Conservation (phyloP, 805 yeast species). For the Candida glaebosa region DNA sequence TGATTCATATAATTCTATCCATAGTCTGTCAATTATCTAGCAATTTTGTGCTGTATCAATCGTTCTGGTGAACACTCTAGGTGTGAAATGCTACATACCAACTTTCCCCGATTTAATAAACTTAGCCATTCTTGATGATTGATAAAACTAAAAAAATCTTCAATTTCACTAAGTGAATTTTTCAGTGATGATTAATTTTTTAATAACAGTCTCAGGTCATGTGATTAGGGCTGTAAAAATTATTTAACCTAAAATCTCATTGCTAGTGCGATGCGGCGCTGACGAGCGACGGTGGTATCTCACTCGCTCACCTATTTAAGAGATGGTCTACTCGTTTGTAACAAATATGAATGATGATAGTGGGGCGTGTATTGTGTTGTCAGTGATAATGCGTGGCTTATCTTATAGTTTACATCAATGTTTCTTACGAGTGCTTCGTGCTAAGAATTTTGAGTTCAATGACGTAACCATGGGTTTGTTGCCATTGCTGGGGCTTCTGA, state of each 20-base stretch:
- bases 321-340: no score
- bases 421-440: conserved; percentile 50
- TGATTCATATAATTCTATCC: no score
- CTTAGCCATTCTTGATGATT: conserved; percentile 77
- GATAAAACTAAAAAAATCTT: background rate
- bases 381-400: no score
- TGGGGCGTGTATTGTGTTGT: no score
- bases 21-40: no score
- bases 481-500: background rate
- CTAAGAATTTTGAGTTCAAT: conserved; percentile 58
- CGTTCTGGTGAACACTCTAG: no score
- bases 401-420: no score
- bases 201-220: background rate
- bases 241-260: no score
- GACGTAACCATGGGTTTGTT: conserved; percentile 38
- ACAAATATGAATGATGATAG: no score
- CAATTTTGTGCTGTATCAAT: no score
- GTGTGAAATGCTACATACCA: conserved; percentile 75
- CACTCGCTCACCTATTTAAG: no score
- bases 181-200: conserved; percentile 3
- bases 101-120: conserved; percentile 99
- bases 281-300: no score
- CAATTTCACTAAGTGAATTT: conserved; percentile 1
- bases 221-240: background rate
- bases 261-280: background rate